Conservation (phyloP, 177 flowering plant genomes). For the Vitis hybrid region DNA sequence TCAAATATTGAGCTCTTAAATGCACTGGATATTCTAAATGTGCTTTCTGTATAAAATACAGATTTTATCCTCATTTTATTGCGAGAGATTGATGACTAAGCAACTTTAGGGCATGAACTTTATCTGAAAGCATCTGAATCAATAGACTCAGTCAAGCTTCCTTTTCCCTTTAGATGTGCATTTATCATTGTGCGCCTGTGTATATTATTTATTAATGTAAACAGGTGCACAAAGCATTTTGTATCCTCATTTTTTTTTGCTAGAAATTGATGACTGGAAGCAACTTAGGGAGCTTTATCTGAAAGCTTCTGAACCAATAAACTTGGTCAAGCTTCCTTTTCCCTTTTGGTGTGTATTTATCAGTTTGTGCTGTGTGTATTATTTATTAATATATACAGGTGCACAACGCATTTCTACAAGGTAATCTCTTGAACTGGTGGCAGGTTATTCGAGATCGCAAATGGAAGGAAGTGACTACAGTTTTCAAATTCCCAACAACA, state of each 20-base stretch:
- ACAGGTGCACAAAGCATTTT: too few relatives aligned
- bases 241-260: too few relatives aligned
- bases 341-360: background rate
- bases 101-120: background rate
- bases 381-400: background rate
- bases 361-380: background rate
- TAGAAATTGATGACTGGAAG: too few relatives aligned
- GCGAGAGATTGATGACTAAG: background rate
- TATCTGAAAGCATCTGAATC: background rate
- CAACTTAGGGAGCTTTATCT: too few relatives aligned
- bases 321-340: background rate
- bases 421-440: constrained; percentile 14
- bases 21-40: background rate
- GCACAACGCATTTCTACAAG: background rate
- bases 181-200: too few relatives aligned
- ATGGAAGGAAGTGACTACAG: constrained; percentile 80
- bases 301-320: background rate
- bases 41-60: background rate
- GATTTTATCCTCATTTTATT: background rate
- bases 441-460: constrained; percentile 75
- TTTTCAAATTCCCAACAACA: constrained; percentile 66
- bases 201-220: too few relatives aligned
- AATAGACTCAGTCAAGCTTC: too few relatives aligned
- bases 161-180: too few relatives aligned
- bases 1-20: background rate